Evolutionary conservation across 768 basidiomycete genomes (phyloP).

Genomic region (Lactifluus subvellereus): DNA sequence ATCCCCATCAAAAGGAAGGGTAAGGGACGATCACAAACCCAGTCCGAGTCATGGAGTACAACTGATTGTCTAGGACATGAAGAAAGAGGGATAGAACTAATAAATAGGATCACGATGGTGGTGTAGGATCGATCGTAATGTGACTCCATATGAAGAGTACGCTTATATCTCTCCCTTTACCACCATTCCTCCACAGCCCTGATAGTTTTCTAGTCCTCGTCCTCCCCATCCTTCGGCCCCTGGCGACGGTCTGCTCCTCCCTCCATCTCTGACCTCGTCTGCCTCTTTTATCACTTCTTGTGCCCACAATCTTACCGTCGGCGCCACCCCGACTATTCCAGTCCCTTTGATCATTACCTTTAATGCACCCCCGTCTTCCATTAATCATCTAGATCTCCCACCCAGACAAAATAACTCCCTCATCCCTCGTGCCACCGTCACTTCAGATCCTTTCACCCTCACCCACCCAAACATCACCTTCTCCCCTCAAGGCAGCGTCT

Average conservation of each 20-base stretch:
- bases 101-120: no score
- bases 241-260: conserved; percentile 45
- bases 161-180: background rate
- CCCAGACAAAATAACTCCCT: conserved; percentile 22
- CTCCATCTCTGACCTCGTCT: conserved; percentile 52
- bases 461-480: conserved; percentile 67
- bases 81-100: no score
- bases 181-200: conserved; percentile 14
- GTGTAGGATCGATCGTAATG: no score
- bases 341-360: conserved; percentile 44
- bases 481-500: conserved; percentile 47
- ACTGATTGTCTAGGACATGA: no score
- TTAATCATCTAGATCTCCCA: conserved; percentile 52
- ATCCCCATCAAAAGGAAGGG: background rate
- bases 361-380: conserved; percentile 49
- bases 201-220: conserved; percentile 44
- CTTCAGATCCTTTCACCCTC: conserved; percentile 50
- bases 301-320: conserved; percentile 28
- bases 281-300: conserved; percentile 44
- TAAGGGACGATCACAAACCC: no score
- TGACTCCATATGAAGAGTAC: no score
- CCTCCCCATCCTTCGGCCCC: conserved; percentile 63
- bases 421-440: conserved; percentile 49
- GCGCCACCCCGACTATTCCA: conserved; percentile 54
- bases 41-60: no score